These are phyloP conservation scores for Pleurotus citrinopileatus DNA, from an alignment of 768 basidiomycete genomes.

Conservation along the genomic window DNA sequence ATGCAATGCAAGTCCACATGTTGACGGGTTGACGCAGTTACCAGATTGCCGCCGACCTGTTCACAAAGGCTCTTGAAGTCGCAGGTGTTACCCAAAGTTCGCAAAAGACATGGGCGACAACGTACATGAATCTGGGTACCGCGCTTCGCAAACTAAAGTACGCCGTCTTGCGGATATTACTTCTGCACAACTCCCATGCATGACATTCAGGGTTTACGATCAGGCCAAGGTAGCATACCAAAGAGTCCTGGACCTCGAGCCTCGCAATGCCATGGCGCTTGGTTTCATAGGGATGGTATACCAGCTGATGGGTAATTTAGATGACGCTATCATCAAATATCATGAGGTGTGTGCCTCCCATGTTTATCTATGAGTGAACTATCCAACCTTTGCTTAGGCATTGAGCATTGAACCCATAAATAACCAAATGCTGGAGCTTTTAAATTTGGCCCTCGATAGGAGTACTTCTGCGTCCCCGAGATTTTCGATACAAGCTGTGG, in stretches of 20 bases:
- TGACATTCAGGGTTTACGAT: slow-evolving; percentile 38
- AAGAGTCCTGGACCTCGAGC: slow-evolving; percentile 82
- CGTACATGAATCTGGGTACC: slow-evolving; percentile 92
- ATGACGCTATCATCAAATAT: slow-evolving; percentile 85
- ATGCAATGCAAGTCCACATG: background rate
- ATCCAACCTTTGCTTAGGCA: slow-evolving; percentile 40
- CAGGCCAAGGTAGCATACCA: slow-evolving; percentile 75
- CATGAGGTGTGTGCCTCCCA: slow-evolving; percentile 71
- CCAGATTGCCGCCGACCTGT: slow-evolving; percentile 64
- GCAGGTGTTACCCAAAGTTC: slow-evolving; percentile 85
- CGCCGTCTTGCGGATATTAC: slow-evolving; percentile 20
- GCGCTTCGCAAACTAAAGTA: slow-evolving; percentile 80
- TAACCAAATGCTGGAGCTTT: slow-evolving; percentile 72
- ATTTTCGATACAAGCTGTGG: background rate
- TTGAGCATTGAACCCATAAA: slow-evolving; percentile 84
- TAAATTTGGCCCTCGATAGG: slow-evolving; percentile 76
- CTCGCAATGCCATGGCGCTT: slow-evolving; percentile 77
- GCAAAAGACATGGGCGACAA: slow-evolving; percentile 82
- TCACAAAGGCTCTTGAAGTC: slow-evolving; percentile 73
- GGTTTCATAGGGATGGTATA: slow-evolving; percentile 88
- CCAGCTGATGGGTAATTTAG: slow-evolving; percentile 69
- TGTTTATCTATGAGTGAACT: no score
- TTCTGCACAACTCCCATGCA: no score
- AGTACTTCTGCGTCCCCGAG: slow-evolving; percentile 12
- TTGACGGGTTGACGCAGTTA: slow-evolving; percentile 46